A percentile compares a stretch with the other conserved stretches of the same genome.
phyloP scores from a whole-genome alignment of 306 rosid genomes.

The Sphenostylis stenocarpa region DNA sequence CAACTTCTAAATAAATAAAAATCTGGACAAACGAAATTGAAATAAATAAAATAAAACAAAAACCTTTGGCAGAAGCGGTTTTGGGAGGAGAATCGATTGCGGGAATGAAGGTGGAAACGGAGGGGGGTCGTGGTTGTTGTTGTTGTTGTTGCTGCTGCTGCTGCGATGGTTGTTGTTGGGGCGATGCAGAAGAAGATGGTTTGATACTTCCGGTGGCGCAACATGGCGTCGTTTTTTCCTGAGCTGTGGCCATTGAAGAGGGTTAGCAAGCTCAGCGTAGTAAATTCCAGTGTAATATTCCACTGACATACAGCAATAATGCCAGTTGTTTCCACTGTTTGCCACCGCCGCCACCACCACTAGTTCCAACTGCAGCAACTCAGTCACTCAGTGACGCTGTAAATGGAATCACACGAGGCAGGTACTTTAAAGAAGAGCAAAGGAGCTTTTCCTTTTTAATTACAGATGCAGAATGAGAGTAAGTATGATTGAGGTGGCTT shows the following conservation, averaged over 20 bases:
- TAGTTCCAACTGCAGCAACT: not conserved
- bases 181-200: conserved; percentile 32
- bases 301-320: conserved; percentile 74
- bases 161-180: not conserved
- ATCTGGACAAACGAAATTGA: not conserved
- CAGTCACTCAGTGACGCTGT: not conserved
- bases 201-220: conserved; percentile 23
- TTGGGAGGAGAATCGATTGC: conserved; percentile 52
- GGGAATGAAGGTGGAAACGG: conserved; percentile 48
- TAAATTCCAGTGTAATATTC: conserved; percentile 59
- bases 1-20: not conserved
- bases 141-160: not conserved
- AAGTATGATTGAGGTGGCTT: not conserved
- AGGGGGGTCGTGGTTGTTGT: conserved; percentile 22
- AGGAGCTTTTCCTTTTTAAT: not conserved
- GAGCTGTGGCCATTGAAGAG: conserved; percentile 88
- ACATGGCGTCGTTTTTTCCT: conserved; percentile 82
- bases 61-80: conserved; percentile 68
- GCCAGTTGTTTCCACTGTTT: not conserved
- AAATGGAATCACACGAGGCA: not conserved
- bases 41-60: not conserved
- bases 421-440: not conserved
- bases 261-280: conserved; percentile 70
- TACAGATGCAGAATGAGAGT: not conserved
- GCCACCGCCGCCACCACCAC: conserved; percentile 25